Percentiles rank a stretch among this genome's conserved stretches.
phyloP scores from a whole-genome alignment of 2,329 filamentous ascomycete species.

The Bimuria novae-zelandiae region DNA sequence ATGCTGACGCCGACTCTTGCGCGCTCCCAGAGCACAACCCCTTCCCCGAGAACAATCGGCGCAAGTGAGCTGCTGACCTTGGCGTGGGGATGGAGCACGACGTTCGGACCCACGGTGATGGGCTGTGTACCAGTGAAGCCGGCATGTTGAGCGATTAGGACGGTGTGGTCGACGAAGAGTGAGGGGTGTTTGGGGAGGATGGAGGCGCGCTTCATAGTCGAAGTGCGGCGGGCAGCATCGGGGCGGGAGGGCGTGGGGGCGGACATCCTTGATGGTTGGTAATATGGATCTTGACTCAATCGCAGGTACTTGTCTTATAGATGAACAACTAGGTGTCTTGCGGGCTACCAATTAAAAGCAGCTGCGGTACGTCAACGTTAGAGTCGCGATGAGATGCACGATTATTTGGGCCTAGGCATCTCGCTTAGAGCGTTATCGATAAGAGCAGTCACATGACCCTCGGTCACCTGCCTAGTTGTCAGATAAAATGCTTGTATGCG shows the following conservation, averaged over 20 bases:
- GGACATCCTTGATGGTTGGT: not conserved
- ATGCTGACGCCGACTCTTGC: slow-evolving; percentile 47
- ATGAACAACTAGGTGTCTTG: not conserved
- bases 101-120: slow-evolving; percentile 77
- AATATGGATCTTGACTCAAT: not conserved
- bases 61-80: slow-evolving; percentile 51
- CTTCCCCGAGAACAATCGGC: slow-evolving; percentile 50
- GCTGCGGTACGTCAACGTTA: not conserved
- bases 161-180: slow-evolving; percentile 51
- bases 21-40: slow-evolving; percentile 77
- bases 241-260: slow-evolving; percentile 22
- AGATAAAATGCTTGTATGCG: not conserved
- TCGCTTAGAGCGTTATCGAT: not conserved
- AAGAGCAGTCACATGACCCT: not conserved
- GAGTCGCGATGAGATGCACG: not conserved
- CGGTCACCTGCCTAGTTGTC: not conserved
- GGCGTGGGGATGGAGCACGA: slow-evolving; percentile 83
- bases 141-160: slow-evolving; percentile 55
- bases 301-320: not conserved
- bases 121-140: slow-evolving; percentile 70
- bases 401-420: not conserved
- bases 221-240: slow-evolving; percentile 31
- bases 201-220: slow-evolving; percentile 39
- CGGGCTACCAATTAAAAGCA: not conserved
- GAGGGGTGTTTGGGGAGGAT: slow-evolving; percentile 45